Conservation (phyloP, 768 basidiomycete species). For the Candolleomyces aberdarensis region DNA sequence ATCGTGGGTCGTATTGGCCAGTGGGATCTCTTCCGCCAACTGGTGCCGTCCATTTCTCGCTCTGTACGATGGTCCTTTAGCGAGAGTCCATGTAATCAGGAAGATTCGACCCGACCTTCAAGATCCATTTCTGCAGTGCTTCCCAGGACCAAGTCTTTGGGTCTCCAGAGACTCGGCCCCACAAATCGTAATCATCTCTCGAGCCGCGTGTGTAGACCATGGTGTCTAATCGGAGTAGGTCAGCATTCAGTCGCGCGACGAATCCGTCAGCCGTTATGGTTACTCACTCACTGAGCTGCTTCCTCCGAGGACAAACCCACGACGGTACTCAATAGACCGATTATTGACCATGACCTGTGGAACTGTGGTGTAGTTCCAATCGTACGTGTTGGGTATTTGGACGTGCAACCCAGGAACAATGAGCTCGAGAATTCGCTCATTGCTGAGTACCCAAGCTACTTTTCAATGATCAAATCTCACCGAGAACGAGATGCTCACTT, state of each 20-base stretch:
- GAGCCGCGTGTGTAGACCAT: slow-evolving; percentile 19
- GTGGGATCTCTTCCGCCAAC: slow-evolving; percentile 26
- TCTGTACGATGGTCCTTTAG: slow-evolving; percentile 14
- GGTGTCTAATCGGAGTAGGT: slow-evolving; percentile 7
- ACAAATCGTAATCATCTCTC: slow-evolving; percentile 12
- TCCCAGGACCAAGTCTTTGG: too few relatives aligned
- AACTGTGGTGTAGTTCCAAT: slow-evolving; percentile 32
- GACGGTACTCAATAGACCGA: slow-evolving; percentile 20
- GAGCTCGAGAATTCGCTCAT: slow-evolving; percentile 14
- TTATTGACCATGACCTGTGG: slow-evolving; percentile 22
- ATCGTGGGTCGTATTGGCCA: slow-evolving; percentile 27
- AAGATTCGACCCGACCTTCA: too few relatives aligned
- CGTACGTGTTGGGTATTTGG: slow-evolving; percentile 13
- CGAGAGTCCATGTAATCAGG: too few relatives aligned
- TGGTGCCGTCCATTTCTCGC: slow-evolving; percentile 27
- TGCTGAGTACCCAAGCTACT: slow-evolving; percentile 5
- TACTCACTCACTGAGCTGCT: slow-evolving; percentile 27
- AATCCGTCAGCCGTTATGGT: not conserved
- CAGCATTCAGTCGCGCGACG: not conserved
- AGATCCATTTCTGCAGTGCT: too few relatives aligned
- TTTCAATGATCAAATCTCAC: too few relatives aligned
- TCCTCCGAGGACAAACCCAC: slow-evolving; percentile 31
- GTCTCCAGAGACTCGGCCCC: too few relatives aligned
- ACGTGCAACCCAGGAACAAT: slow-evolving; percentile 16
- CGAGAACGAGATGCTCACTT: too few relatives aligned